Evolutionary conservation across 129 eudicot species (phyloP).

Genomic region (Flaveria robusta): DNA sequence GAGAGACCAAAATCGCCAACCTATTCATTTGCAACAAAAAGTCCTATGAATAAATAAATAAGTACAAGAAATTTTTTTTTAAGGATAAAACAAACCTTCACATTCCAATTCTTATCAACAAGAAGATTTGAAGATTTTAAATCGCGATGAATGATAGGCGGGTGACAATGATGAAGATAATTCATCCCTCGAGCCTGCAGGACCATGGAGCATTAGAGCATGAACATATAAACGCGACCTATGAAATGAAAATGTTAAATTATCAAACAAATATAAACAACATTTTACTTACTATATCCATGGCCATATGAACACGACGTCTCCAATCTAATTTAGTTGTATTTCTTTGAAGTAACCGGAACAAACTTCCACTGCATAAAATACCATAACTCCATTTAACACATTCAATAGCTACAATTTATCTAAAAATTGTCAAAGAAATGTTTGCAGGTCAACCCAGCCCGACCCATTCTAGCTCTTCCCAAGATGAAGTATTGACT

Average conservation of each 20-base stretch:
- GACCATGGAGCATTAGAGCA: not conserved
- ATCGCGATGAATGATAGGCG: slow-evolving; percentile 83
- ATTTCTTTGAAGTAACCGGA: slow-evolving; percentile 70
- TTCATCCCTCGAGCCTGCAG: slow-evolving; percentile 84
- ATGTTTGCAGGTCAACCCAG: slow-evolving; percentile 12
- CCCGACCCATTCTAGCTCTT: not conserved
- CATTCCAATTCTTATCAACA: slow-evolving; percentile 85
- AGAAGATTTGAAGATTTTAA: slow-evolving; percentile 90
- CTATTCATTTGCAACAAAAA: slow-evolving; percentile 41
- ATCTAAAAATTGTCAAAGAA: not conserved
- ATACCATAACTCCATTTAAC: slow-evolving; percentile 13
- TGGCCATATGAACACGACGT: slow-evolving; percentile 90
- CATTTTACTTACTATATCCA: slow-evolving; percentile 73
- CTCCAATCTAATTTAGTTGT: slow-evolving; percentile 77
- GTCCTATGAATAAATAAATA: not conserved
- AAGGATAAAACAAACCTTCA: slow-evolving; percentile 52
- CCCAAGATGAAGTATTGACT: not conserved
- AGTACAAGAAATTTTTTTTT: not conserved
- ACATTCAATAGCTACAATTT: not conserved
- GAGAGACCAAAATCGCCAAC: slow-evolving; percentile 99
- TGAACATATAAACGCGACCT: slow-evolving; percentile 16
- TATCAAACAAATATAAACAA: not conserved
- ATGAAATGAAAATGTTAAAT: not conserved
- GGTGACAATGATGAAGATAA: slow-evolving; percentile 76
- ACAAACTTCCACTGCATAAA: slow-evolving; percentile 79